Base-by-base conservation (phyloP, 306 rosid species). In the Astragalus glycyphyllos region DNA sequence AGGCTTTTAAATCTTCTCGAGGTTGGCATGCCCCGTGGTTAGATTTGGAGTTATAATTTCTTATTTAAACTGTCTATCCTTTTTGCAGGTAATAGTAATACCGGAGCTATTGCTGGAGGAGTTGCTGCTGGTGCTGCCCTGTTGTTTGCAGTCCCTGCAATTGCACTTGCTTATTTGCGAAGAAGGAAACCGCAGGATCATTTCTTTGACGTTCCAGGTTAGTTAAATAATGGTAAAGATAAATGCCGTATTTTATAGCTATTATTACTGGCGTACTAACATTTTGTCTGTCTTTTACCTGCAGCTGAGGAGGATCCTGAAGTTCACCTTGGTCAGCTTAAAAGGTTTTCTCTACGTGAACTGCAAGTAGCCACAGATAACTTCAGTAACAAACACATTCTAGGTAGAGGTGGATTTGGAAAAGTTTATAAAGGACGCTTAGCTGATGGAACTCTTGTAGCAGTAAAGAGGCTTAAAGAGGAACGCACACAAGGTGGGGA, bases 201-300 rank as follows among this genome's bases (percentile, higher is more conserved):
- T 84, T 95, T 95, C 91, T 91, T 86, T 77, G 97, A 95, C 61
- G 96, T 91, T 53, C 97, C 99, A 42, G 99, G 99, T 95, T 72
- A 82, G 97, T 88, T 80, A 72, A 58, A 46, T 62, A 32, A 29
- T 44, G 13, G 35, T 61, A 69, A 40, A 60, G 20, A 50, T 57
- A 35, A 47, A 47, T 66, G 59, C 47, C 46, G 46, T 29, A 11
- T 20, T 42, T 38, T 72, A 73, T 72, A 17, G 61, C 41, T 26
- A 44, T 70, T 26, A 34, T 70, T 26, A 34, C 79, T 73, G 35
- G 72, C 53, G 71, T 12, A 31, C 47, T 16, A 34, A 61, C 41
- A 32, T 55, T 54, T 69, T 50, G 67, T 73, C 75, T 75, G 60
- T 62, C 31, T 62, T 68, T 68, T 26, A 42, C 29, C 31, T 77